phyloP scores from a whole-genome alignment of 768 basidiomycete genomes.

The Lactarius sp. region DNA sequence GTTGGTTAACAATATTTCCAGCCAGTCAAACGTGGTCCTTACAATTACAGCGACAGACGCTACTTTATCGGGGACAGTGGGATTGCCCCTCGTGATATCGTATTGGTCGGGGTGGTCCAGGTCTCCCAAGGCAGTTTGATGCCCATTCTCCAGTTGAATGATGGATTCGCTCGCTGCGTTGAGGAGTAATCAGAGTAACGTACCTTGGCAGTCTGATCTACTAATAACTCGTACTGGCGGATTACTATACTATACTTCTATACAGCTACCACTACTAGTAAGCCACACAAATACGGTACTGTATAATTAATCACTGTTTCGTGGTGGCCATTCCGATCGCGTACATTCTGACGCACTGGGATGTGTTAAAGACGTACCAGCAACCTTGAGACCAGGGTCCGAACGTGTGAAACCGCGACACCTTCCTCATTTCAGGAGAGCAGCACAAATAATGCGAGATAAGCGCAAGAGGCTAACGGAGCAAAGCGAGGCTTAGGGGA shows the following conservation, averaged over 20 bases:
- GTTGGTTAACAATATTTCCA: neutral
- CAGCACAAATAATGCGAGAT: no score
- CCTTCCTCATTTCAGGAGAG: no score
- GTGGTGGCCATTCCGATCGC: neutral
- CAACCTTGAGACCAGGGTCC: no score
- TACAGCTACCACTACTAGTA: neutral
- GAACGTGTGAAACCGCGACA: no score
- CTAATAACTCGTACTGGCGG: neutral
- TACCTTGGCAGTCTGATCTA: neutral
- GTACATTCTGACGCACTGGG: no score
- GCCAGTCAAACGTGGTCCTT: neutral
- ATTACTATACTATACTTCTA: neutral
- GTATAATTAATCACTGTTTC: neutral
- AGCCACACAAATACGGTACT: neutral
- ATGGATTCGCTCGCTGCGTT: neutral
- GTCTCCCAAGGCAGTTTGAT: constrained; percentile 22
- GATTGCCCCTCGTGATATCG: neutral
- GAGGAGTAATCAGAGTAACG: neutral
- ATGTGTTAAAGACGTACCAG: no score
- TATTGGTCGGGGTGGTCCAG: constrained; percentile 7
- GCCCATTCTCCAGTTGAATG: constrained; percentile 16
- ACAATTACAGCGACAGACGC: neutral
- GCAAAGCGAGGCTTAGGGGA: no score
- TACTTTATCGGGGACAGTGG: neutral
- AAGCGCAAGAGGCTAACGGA: no score